Conservation (phyloP, 2,329 filamentous ascomycete genomes). For the Pestalotiopsis sp. region DNA sequence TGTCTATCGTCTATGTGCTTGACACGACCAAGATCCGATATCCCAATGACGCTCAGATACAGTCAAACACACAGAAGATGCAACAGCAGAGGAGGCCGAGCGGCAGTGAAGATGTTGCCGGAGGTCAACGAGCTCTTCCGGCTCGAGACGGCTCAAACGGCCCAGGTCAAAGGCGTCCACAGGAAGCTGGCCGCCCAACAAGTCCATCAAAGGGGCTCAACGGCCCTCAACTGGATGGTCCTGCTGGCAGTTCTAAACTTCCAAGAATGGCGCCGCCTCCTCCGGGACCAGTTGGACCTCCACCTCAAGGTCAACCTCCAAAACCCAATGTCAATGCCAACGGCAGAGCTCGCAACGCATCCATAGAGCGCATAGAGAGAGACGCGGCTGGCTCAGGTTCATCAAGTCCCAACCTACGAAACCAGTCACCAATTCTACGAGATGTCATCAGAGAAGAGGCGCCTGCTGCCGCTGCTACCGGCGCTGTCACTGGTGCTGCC, state of each 20-base stretch:
- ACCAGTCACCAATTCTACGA: constrained; percentile 47
- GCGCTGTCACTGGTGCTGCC: constrained; percentile 35
- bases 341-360: constrained; percentile 51
- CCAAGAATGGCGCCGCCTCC: constrained; percentile 38
- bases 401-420: constrained; percentile 34
- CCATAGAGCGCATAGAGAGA: constrained; percentile 46
- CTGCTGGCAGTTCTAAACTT: constrained; percentile 35
- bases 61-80: constrained; percentile 40
- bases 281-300: constrained; percentile 51
- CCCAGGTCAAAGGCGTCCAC: constrained; percentile 46
- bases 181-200: constrained; percentile 37
- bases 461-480: constrained; percentile 31
- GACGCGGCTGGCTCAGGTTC: constrained; percentile 38
- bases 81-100: constrained; percentile 47
- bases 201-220: constrained; percentile 47
- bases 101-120: constrained; percentile 27
- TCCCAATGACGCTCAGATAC: constrained; percentile 71
- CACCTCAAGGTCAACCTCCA: constrained; percentile 57
- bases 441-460: constrained; percentile 50
- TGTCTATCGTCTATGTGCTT: constrained; percentile 87
- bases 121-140: constrained; percentile 37
- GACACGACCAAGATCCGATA: constrained; percentile 97
- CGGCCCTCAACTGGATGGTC: constrained; percentile 39
- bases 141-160: constrained; percentile 57
- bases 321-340: constrained; percentile 46